phyloP scores from a whole-genome alignment of 2,329 filamentous ascomycete genomes.

The Salinomyces thailandicus region DNA sequence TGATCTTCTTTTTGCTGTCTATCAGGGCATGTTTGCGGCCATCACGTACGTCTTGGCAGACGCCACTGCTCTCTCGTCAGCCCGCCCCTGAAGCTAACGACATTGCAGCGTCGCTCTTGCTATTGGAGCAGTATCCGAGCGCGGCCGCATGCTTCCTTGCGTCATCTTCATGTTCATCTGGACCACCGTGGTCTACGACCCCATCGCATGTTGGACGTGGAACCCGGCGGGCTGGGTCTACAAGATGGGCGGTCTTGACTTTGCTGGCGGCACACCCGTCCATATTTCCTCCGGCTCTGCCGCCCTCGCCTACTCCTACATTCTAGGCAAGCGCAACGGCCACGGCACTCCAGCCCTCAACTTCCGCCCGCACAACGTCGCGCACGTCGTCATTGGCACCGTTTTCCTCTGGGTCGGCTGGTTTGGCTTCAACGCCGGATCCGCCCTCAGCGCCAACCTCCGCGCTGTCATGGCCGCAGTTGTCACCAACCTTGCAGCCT shows the following conservation, averaged over 20 bases:
- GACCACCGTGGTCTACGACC: slow-evolving; percentile 82
- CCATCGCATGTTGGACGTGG: slow-evolving; percentile 94
- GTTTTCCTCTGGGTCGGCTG: slow-evolving; percentile 93
- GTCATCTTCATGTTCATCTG: slow-evolving; percentile 90
- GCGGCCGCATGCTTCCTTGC: slow-evolving; percentile 78
- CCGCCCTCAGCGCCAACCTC: slow-evolving; percentile 68
- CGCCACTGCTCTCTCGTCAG: too few relatives aligned
- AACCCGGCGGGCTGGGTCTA: slow-evolving; percentile 72
- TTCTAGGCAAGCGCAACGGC: slow-evolving; percentile 75
- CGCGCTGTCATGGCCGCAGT: slow-evolving; percentile 78
- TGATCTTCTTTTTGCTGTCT: slow-evolving; percentile 74
- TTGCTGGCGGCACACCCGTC: slow-evolving; percentile 81
- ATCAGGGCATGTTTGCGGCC: slow-evolving; percentile 79
- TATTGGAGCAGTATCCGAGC: slow-evolving; percentile 74
- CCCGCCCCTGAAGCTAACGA: slow-evolving; percentile 7
- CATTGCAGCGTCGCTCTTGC: slow-evolving; percentile 60
- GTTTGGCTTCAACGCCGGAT: slow-evolving; percentile 91
- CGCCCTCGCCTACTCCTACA: slow-evolving; percentile 80
- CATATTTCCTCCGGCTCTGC: slow-evolving; percentile 80
- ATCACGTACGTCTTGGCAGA: slow-evolving; percentile 53
- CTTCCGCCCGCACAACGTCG: slow-evolving; percentile 87
- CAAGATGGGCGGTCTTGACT: slow-evolving; percentile 72
- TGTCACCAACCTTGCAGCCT: slow-evolving; percentile 76
- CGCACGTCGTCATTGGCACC: slow-evolving; percentile 82
- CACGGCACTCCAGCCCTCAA: slow-evolving; percentile 82